Evolutionary conservation across 1,284 basidiomycete genomes (phyloP), one percentile per base, ranked within the genome.

Genomic region (Sphaerobolus stellatus): DNA sequence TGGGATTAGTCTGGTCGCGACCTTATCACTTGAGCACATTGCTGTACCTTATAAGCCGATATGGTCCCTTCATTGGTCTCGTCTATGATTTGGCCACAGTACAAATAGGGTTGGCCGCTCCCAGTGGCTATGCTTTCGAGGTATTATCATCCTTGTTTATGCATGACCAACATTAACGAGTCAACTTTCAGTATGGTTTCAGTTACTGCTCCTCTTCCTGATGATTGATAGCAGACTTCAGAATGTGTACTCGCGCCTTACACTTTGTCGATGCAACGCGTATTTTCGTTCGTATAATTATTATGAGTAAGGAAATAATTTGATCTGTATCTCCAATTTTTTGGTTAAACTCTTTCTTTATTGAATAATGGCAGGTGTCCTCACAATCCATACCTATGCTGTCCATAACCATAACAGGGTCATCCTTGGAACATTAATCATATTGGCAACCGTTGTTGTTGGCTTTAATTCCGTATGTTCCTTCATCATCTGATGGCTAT

Each of bases 341-440:
- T 34, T 11, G n/a, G 11, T 34, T 18, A 11, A 34, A n/a, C 40
- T 6, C 45, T 47, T 11, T 24, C 27, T 27, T n/a, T n/a, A n/a
- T n/a, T n/a, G n/a, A n/a, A n/a, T n/a, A n/a, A n/a, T n/a, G n/a
- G n/a, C 16, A 54, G 52, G 16, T 5, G 44, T 54, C 13, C 22
- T 54, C 30, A n/a, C 48, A 27, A 30, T 30, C 6, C 52, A 54
- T 20, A 54, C 46, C 5, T 54, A 33, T 54, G 52, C 52, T 41
- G 8, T 54, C 30, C 48, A 54, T 31, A 54, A 54, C 28, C 52
- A 54, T n/a, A 36, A 41, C 33, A 30, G 33, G 29, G 1, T 40
- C 14, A 28, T 54, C 18, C 22, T 40, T 16, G 11, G 31, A 24
- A 9, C 27, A 5, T n/a, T 54, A 16, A 34, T 33, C 4, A 5